These are phyloP conservation scores for Arachnomyces sp. DNA, from an alignment of 2,329 filamentous ascomycete species.

Conservation along the genomic window DNA sequence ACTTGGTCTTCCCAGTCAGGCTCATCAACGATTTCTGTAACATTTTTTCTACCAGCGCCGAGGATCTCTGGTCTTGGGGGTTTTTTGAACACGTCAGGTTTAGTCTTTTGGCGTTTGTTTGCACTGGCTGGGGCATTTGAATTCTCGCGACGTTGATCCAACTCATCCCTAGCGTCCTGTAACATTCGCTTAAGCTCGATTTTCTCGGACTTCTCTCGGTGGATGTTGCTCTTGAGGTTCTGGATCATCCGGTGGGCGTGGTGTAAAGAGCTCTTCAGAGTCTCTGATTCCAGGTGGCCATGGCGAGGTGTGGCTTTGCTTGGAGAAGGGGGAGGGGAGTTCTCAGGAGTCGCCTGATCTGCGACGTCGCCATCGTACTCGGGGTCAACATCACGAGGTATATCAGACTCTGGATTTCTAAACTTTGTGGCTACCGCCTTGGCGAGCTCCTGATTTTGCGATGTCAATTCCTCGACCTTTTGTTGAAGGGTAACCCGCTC, in stretches of 20 bases:
- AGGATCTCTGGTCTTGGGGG: constrained; percentile 63
- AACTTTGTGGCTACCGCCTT: constrained; percentile 70
- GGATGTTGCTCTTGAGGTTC: constrained; percentile 85
- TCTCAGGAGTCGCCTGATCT: constrained; percentile 70
- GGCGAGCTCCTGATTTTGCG: constrained; percentile 85
- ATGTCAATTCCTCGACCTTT: constrained; percentile 78
- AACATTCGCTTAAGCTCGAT: constrained; percentile 90
- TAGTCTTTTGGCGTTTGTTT: constrained; percentile 52
- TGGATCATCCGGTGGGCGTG: constrained; percentile 97
- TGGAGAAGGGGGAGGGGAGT: constrained; percentile 83
- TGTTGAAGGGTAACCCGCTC: constrained; percentile 71
- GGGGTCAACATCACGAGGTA: constrained; percentile 50
- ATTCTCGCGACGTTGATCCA: constrained; percentile 59
- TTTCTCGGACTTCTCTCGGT: constrained; percentile 98
- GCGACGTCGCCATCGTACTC: constrained; percentile 57
- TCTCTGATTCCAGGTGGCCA: constrained; percentile 88
- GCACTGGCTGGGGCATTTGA: constrained; percentile 37
- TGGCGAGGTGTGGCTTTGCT: constrained; percentile 87
- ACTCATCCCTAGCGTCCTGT: constrained; percentile 86
- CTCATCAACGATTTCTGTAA: constrained; percentile 73
- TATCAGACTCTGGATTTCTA: constrained; percentile 57
- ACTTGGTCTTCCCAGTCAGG: constrained; percentile 84
- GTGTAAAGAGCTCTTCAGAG: constrained; percentile 82
- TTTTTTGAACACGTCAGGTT: constrained; percentile 67
- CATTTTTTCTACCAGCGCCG: constrained; percentile 63